Base-by-base conservation (phyloP, 495 filamentous ascomycete genomes). In the Parathielavia hyrcaniae region DNA sequence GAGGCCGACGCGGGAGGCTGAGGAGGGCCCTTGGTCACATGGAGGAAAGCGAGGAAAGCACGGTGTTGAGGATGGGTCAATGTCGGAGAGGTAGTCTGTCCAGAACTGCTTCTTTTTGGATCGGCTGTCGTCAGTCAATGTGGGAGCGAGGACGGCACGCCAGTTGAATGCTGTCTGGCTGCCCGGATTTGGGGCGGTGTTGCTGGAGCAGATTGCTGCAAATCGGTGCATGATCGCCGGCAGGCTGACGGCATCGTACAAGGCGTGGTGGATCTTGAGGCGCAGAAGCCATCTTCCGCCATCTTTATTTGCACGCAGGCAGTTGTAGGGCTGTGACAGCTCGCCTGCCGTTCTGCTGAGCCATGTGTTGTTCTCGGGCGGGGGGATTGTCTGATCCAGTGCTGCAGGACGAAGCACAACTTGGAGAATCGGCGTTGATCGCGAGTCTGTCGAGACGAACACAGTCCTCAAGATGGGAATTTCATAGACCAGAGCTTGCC, bases 191-290 rank as follows among this genome's bases (percentile, higher is more conserved):
- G 40, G 8, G 10, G 11, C 9, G 7, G 1, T 4, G 20, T 43
- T 14, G 16, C 23, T 0, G 17, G n/a, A 19, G 47, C 62, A 71
- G 16, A 73, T 50, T 3, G 59, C 47, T 3, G 52, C 12, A 16
- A 78, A 70, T 7, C 65, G 60, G 30, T 53, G 44, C 58, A 71
- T 59, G 16, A 92, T 78, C 11, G 73, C 57, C 4, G 79, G 73
- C 13, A 93, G 69, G 49, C 87, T 86, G 44, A 85, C 70, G 1
- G 86, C 87, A 71, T 95, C 89, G 61, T 90, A 93, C 6, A 93
- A 67, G 5, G 89, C 87, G 69, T 95, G 89, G 55, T 90, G 83
- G 12, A 89, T 79, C 9, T 74, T 76, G 4, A 88, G 63, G 11
- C 66, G 60, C 11, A 79, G 23, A 0, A 47, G 32, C 65, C 55